A percentile compares a stretch with the other conserved stretches of the same genome.
Conservation (phyloP, 768 basidiomycete species). For the Lactifluus rugatus region DNA sequence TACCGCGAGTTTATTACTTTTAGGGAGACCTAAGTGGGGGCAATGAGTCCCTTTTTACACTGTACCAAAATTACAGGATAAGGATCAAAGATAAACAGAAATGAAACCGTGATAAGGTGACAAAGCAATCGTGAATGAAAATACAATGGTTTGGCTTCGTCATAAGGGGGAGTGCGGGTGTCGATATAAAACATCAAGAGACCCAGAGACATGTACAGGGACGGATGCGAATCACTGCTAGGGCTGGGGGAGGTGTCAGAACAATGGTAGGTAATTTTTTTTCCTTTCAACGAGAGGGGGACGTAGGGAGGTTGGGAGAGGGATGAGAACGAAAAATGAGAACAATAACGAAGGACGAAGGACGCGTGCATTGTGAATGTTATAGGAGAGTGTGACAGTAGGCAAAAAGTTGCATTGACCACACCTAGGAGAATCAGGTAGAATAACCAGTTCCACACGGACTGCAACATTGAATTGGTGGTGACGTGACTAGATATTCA, state of each 20-base stretch:
- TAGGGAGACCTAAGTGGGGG: not conserved
- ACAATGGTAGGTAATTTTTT: not conserved
- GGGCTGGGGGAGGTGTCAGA: not conserved
- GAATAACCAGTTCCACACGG: not conserved
- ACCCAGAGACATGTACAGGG: not conserved
- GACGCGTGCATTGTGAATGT: not conserved
- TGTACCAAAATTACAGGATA: slow-evolving; percentile 11
- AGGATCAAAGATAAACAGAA: slow-evolving; percentile 6
- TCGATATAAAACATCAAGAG: slow-evolving; percentile 9
- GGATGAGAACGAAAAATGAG: not conserved
- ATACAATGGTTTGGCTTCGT: slow-evolving; percentile 13
- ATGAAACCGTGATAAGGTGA: slow-evolving; percentile 2
- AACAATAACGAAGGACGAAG: not conserved
- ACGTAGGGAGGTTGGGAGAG: not conserved
- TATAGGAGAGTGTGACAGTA: not conserved
- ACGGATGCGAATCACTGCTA: not conserved
- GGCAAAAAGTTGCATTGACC: not conserved
- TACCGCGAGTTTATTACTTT: slow-evolving; percentile 1
- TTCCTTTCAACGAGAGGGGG: not conserved
- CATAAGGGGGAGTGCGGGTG: not conserved
- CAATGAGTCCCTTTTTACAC: slow-evolving; percentile 10
- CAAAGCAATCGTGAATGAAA: not conserved
- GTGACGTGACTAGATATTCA: slow-evolving; percentile 13
- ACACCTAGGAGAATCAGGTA: not conserved
- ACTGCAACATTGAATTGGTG: not conserved